phyloP scores from a whole-genome alignment of 208 protist species.

The Trypanosoma congolense region DNA sequence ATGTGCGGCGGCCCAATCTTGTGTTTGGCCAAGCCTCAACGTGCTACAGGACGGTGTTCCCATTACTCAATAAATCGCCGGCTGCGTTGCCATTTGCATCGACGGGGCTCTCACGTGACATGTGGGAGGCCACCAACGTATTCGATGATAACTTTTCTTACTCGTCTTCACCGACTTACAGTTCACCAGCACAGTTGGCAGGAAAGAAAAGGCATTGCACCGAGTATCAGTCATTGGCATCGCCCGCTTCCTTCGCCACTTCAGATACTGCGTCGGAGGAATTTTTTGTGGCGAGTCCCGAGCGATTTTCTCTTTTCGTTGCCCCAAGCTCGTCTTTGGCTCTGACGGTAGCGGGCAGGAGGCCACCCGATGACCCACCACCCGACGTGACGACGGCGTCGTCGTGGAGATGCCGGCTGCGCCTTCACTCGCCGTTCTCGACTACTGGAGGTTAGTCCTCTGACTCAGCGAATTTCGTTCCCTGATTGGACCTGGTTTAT shows the following conservation, averaged over 20 bases:
- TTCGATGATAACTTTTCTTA: not conserved
- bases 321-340: conserved; percentile 32
- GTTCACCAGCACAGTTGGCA: no score
- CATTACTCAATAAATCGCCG: conserved; percentile 25
- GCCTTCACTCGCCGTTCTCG: conserved; percentile 8
- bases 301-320: conserved; percentile 55
- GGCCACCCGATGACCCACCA: conserved; percentile 10
- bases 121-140: not conserved
- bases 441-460: not conserved
- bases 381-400: conserved; percentile 3
- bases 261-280: conserved; percentile 3
- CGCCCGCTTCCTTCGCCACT: not conserved
- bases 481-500: no score
- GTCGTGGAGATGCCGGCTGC: conserved; percentile 13
- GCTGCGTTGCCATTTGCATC: conserved; percentile 25
- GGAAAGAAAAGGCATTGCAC: conserved; percentile 7
- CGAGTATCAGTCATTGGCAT: not conserved
- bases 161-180: not conserved
- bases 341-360: not conserved
- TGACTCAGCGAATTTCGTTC: conserved; percentile 5
- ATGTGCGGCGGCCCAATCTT: conserved; percentile 53
- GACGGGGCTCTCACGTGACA: not conserved
- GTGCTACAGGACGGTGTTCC: conserved; percentile 69
- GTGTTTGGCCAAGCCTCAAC: conserved; percentile 73
- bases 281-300: conserved; percentile 63